Percentiles rank a stretch among this genome's conserved stretches.
phyloP scores from a whole-genome alignment of 2,329 filamentous ascomycete genomes.

The Elsinoe necatrix region DNA sequence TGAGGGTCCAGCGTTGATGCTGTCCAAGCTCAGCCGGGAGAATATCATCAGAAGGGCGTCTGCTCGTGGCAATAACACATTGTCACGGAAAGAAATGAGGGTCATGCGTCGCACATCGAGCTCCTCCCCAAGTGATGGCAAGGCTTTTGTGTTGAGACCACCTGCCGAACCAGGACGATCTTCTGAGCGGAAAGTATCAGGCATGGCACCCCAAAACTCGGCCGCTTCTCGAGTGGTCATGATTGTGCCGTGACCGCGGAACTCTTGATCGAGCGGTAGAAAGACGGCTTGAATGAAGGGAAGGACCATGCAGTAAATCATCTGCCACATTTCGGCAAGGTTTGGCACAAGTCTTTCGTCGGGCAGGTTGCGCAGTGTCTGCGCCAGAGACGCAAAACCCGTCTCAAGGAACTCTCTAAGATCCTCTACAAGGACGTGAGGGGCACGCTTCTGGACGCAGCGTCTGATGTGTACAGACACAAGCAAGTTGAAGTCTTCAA shows the following conservation, averaged over 20 bases:
- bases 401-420: conserved; percentile 65
- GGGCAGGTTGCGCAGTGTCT: conserved; percentile 66
- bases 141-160: conserved; percentile 30
- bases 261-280: conserved; percentile 84
- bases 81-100: conserved; percentile 79
- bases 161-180: conserved; percentile 36
- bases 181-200: conserved; percentile 35
- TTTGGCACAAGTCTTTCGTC: conserved; percentile 86
- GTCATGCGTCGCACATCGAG: conserved; percentile 86
- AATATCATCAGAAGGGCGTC: conserved; percentile 84
- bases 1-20: conserved; percentile 41
- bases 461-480: conserved; percentile 72
- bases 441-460: conserved; percentile 64
- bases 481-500: conserved; percentile 75
- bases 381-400: conserved; percentile 79
- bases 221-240: conserved; percentile 70
- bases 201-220: conserved; percentile 80
- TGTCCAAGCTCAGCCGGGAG: conserved; percentile 79
- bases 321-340: conserved; percentile 87
- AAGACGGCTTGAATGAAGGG: conserved; percentile 96
- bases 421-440: conserved; percentile 65
- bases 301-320: conserved; percentile 81
- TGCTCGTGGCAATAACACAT: conserved; percentile 78
- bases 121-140: conserved; percentile 45
- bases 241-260: conserved; percentile 72